phyloP scores from a whole-genome alignment of 129 eudicot species.

The Pulicaria dysenterica region DNA sequence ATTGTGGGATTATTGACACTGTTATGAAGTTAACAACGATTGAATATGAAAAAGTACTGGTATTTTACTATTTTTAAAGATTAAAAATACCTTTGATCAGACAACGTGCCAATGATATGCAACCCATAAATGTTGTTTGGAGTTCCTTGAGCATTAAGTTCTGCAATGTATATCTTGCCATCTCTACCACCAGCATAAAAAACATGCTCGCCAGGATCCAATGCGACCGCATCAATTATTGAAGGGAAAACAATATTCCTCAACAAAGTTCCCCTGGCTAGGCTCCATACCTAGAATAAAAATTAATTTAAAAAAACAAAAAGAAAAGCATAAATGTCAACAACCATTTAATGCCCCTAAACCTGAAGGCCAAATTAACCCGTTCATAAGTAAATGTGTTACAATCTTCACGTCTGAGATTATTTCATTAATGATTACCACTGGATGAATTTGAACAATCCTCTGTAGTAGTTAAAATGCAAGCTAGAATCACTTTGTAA shows the following conservation, averaged over 20 bases:
- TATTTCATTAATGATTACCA: not conserved
- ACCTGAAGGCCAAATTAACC: not conserved
- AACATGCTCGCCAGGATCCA: slow-evolving; percentile 77
- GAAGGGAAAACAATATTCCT: slow-evolving; percentile 76
- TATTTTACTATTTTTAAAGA: not conserved
- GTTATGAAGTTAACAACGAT: not conserved
- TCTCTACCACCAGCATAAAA: slow-evolving; percentile 92
- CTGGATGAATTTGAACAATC: slow-evolving; percentile 8
- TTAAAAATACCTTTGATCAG: slow-evolving; percentile 64
- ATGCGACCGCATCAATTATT: slow-evolving; percentile 72
- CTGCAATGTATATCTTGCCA: slow-evolving; percentile 84
- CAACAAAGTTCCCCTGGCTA: slow-evolving; percentile 58
- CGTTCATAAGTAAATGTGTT: not conserved
- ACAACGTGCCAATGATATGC: slow-evolving; percentile 71
- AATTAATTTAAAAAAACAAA: slow-evolving; percentile 5
- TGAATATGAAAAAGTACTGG: not conserved
- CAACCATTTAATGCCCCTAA: slow-evolving; percentile 9
- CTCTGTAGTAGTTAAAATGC: slow-evolving; percentile 5
- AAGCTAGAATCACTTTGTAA: not conserved
- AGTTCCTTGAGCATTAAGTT: slow-evolving; percentile 55
- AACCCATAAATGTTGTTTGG: slow-evolving; percentile 50
- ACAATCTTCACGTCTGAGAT: not conserved
- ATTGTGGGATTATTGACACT: not conserved
- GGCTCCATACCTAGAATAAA: slow-evolving; percentile 70
- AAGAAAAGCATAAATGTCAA: slow-evolving; percentile 18